phyloP scores from a whole-genome alignment of 2,329 filamentous ascomycete species.

The Colletotrichum nymphaeae region DNA sequence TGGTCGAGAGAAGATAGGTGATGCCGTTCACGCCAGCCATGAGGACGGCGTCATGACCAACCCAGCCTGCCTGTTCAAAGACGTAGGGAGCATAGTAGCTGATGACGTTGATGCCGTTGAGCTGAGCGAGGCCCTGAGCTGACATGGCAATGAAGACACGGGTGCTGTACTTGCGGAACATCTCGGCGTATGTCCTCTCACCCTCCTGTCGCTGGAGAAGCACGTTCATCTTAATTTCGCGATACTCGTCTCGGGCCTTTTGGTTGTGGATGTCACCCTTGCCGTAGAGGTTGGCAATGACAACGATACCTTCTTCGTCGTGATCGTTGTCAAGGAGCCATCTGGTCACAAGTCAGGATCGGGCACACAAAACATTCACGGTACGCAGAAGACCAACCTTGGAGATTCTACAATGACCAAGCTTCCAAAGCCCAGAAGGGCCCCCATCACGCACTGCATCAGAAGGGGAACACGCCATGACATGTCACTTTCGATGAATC shows the following conservation, averaged over 20 bases:
- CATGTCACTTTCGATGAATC: slow-evolving; percentile 84
- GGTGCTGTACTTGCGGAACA: slow-evolving; percentile 93
- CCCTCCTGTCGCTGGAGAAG: slow-evolving; percentile 94
- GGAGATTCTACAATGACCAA: slow-evolving; percentile 96
- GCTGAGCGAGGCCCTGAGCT: slow-evolving; percentile 91
- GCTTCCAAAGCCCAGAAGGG: slow-evolving; percentile 85
- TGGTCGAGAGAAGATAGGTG: slow-evolving; percentile 90
- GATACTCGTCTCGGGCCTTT: slow-evolving; percentile 94
- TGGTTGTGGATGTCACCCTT: slow-evolving; percentile 94
- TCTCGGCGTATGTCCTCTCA: slow-evolving; percentile 89
- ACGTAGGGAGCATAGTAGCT: slow-evolving; percentile 98
- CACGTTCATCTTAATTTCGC: slow-evolving; percentile 99
- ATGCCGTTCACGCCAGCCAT: slow-evolving; percentile 97
- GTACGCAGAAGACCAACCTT: slow-evolving; percentile 65
- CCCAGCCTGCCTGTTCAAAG: slow-evolving; percentile 97
- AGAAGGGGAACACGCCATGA: slow-evolving; percentile 92
- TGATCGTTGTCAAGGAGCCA: slow-evolving; percentile 98
- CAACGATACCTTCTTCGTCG: slow-evolving; percentile 97
- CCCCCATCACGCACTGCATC: slow-evolving; percentile 96
- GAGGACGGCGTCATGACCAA: slow-evolving; percentile 87
- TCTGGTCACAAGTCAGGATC: slow-evolving; percentile 56
- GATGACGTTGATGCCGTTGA: slow-evolving; percentile 99
- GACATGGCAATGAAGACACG: slow-evolving; percentile 99
- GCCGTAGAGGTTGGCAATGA: slow-evolving; percentile 97
- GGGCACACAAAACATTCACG: slow-evolving; percentile 15